Evolutionary conservation across 2,329 filamentous ascomycete genomes (phyloP).

Genomic region (Ampelomyces quisqualis): DNA sequence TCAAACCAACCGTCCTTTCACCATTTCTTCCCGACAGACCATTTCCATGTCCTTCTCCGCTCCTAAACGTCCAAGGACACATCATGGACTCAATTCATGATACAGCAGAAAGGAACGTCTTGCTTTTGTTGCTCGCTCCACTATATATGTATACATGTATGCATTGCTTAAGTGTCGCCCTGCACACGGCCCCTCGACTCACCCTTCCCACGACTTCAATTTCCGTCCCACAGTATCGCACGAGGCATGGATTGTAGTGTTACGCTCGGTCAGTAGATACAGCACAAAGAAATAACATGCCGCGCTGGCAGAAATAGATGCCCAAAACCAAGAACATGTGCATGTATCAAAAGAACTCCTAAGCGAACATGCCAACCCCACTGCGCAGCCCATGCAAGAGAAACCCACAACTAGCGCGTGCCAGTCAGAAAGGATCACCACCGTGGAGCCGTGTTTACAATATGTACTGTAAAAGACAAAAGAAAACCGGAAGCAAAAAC

Average conservation of each 20-base stretch:
- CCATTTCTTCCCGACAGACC: too few species aligned
- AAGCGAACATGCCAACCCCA: constrained; percentile 30
- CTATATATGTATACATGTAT: constrained; percentile 25
- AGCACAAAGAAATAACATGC: constrained; percentile 19
- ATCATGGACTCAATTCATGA: neutral
- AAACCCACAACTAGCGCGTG: constrained; percentile 38
- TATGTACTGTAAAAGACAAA: constrained; percentile 43
- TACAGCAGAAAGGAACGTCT: constrained; percentile 15
- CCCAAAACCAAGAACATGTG: constrained; percentile 34
- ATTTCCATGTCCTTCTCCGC: neutral
- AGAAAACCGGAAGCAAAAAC: constrained; percentile 30
- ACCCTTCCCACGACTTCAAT: constrained; percentile 5
- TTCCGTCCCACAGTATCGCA: constrained; percentile 1
- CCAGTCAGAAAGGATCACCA: constrained; percentile 33
- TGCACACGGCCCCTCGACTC: constrained; percentile 8
- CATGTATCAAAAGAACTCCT: constrained; percentile 41
- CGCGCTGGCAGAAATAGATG: constrained; percentile 15
- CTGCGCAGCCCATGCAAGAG: constrained; percentile 39
- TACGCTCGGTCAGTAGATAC: constrained; percentile 29
- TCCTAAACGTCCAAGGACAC: too few species aligned
- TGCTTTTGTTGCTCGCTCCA: constrained; percentile 33
- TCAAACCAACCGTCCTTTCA: too few species aligned
- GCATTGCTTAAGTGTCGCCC: constrained; percentile 15
- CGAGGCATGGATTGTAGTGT: constrained; percentile 30
- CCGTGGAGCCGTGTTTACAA: constrained; percentile 38